Evolutionary conservation across 352 stramenopile genomes (phyloP).

Genomic region (Albugo laibachii): DNA sequence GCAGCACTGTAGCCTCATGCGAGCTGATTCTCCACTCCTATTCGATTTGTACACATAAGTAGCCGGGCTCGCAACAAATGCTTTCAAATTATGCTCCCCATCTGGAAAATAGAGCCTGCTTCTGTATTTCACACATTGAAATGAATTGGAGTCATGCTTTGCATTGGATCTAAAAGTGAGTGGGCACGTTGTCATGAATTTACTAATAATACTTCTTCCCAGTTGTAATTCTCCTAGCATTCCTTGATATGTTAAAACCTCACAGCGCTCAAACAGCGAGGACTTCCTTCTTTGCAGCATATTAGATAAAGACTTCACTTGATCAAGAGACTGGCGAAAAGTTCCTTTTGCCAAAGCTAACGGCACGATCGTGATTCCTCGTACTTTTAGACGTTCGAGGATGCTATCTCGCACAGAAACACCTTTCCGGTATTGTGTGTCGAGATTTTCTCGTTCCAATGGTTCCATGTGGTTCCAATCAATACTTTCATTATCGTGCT

Average conservation of each 20-base stretch:
- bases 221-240: conserved; percentile 11
- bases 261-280: conserved; percentile 22
- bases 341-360: too few species aligned
- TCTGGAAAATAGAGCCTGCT: conserved; percentile 36
- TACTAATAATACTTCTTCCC: conserved; percentile 26
- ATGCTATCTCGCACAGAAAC: too few species aligned
- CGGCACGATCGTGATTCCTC: too few species aligned
- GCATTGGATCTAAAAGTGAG: conserved; percentile 7
- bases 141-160: not conserved
- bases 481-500: too few species aligned
- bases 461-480: too few species aligned
- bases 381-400: too few species aligned
- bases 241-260: conserved; percentile 11
- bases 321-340: too few species aligned
- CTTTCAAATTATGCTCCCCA: conserved; percentile 5
- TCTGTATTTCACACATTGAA: conserved; percentile 17
- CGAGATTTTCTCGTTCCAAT: too few species aligned
- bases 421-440: too few species aligned
- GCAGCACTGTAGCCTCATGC: conserved; percentile 7
- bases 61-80: conserved; percentile 9
- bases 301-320: too few species aligned
- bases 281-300: conserved; percentile 6
- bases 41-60: conserved; percentile 7
- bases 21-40: too few species aligned
- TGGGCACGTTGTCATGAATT: conserved; percentile 24